Evolutionary conservation across 2,329 filamentous ascomycete genomes (phyloP), one percentile per base, ranked within the genome.

Genomic region (Exophiala xenobiotica): DNA sequence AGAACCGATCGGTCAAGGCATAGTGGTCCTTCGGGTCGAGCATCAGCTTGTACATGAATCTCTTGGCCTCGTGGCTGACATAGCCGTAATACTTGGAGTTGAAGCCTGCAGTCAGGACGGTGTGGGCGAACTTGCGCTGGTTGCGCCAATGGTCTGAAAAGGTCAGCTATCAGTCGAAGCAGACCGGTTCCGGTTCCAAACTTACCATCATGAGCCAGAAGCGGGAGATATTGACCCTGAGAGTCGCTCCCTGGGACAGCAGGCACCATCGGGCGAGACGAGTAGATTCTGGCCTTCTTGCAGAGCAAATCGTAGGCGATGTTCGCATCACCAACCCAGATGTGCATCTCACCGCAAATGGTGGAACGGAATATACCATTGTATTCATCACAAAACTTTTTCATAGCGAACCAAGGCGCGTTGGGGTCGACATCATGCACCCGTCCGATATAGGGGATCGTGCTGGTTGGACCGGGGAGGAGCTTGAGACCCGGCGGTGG

Each of bases 251-350:
- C 60, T 14, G 60, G 60, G 29, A 63, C 61, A 22, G 60, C 60
- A 48, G 60, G 57, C 43, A 63, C 60, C 56, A 49, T 43, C 9
- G 61, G 61, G 6, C 60, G 57, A 18, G 61, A 61, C 22, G 61
- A 63, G 39, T 63, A 62, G 46, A 62, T 62, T 38, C 58, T 54
- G 23, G 61, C 60, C 51, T 61, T 62, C 52, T 63, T 63, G 53
- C 57, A 60, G 35, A 63, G 45, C 35, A 63, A 48, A 18, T 63
- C 61, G 22, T 62, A 57, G 33, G 60, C 60, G 37, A 63, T 57
- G n/a, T 61, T 39, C 3, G 43, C 16, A 40, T 60, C 51, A 26
- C 59, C 61, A 24, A 63, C 48, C 61, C 61, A 63, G 41, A 63
- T 58, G 26, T 63, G 61, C 58, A 62, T 61, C 46, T 63, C 60